A percentile compares a stretch with the other conserved stretches of the same genome.
phyloP scores from a whole-genome alignment of 345 rosid genomes.

The Lumnitzera racemosa region DNA sequence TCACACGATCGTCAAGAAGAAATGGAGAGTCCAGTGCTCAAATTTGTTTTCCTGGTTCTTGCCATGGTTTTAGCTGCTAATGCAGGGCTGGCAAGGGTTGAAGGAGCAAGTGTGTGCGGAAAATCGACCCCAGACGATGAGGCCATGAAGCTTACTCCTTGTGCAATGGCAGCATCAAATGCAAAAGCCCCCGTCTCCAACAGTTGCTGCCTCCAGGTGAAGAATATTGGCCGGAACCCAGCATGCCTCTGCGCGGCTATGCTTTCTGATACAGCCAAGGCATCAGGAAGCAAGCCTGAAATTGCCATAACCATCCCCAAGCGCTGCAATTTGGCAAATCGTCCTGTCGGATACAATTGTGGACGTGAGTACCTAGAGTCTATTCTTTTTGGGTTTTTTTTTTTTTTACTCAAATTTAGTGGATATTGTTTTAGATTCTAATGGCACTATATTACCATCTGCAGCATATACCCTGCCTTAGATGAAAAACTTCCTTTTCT shows the following conservation, averaged over 20 bases:
- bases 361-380: slow-evolving; percentile 38
- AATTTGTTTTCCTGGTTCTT: slow-evolving; percentile 12
- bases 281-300: slow-evolving; percentile 60
- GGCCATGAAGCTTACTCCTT: slow-evolving; percentile 78
- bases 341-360: slow-evolving; percentile 81
- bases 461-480: slow-evolving; percentile 44
- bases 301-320: slow-evolving; percentile 78
- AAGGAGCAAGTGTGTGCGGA: slow-evolving; percentile 77
- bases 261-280: slow-evolving; percentile 70
- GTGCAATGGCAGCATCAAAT: slow-evolving; percentile 61
- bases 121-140: slow-evolving; percentile 60
- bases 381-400: not conserved
- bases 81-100: slow-evolving; percentile 22
- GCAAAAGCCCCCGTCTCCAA: slow-evolving; percentile 40
- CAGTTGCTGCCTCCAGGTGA: slow-evolving; percentile 61
- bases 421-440: not conserved
- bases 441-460: slow-evolving; percentile 3
- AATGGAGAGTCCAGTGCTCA: slow-evolving; percentile 22
- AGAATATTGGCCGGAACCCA: slow-evolving; percentile 60
- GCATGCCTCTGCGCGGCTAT: slow-evolving; percentile 73
- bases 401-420: not conserved
- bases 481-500: slow-evolving; percentile 1
- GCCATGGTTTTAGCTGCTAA: slow-evolving; percentile 2
- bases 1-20: not conserved
- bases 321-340: slow-evolving; percentile 68